Evolutionary conservation across 2,329 filamentous ascomycete genomes (phyloP).

Genomic region (Aspergillus sp.): DNA sequence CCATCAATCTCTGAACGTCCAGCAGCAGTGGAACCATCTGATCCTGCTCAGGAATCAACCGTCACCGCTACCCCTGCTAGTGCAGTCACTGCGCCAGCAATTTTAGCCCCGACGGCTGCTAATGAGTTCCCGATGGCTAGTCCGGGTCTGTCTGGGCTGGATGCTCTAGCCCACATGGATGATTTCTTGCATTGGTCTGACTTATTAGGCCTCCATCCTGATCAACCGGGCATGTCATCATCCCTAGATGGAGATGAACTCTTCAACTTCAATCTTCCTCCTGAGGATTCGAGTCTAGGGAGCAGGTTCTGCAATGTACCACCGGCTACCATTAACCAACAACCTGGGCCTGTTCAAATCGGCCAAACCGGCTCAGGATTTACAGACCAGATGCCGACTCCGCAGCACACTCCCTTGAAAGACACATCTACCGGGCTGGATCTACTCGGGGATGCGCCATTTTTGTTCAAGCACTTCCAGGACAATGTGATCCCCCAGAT

Average conservation of each 20-base stretch:
- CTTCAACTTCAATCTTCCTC: slow-evolving; percentile 1
- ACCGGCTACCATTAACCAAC: neutral
- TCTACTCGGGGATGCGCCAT: slow-evolving; percentile 21
- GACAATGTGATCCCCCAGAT: slow-evolving; percentile 31
- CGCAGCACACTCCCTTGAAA: slow-evolving; percentile 13
- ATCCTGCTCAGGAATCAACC: neutral
- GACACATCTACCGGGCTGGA: slow-evolving; percentile 8
- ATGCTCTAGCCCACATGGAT: slow-evolving; percentile 24
- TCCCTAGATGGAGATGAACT: slow-evolving; percentile 12
- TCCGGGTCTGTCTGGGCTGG: slow-evolving; percentile 14
- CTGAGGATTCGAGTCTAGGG: neutral
- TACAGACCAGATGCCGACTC: neutral
- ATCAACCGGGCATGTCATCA: slow-evolving; percentile 15
- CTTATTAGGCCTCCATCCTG: slow-evolving; percentile 28
- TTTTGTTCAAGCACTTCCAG: slow-evolving; percentile 31
- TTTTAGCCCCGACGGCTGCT: neutral
- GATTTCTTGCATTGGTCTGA: slow-evolving; percentile 36
- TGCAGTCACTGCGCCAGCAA: neutral
- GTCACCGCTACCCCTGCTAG: neutral
- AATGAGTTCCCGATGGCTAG: neutral
- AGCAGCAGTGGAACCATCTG: neutral
- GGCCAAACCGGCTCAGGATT: neutral
- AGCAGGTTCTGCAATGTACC: neutral
- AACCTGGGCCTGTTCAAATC: neutral
- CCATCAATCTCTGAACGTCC: neutral